Conservation (phyloP, 257 asterid genomes). For the Nicotiana knightiana region DNA sequence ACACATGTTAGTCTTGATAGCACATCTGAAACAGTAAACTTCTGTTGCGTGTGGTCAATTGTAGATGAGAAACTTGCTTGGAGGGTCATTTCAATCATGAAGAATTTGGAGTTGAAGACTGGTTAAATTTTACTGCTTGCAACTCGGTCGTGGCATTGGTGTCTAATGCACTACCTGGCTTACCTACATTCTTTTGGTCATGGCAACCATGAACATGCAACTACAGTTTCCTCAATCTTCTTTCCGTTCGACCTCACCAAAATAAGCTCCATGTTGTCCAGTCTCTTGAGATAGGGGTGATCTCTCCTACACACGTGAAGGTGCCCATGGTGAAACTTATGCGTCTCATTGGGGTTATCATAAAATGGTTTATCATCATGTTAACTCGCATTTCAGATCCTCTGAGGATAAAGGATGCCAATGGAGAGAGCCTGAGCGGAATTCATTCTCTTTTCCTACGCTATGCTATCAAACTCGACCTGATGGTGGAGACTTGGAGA, state of each 20-base stretch:
- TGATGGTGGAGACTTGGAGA: background rate
- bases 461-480: background rate
- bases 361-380: no score
- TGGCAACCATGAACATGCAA: background rate
- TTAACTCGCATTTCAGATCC: background rate
- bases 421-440: background rate
- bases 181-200: background rate
- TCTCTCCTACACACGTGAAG: background rate
- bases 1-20: slow-evolving; percentile 8
- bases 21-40: slow-evolving; percentile 14
- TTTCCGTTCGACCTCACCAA: background rate
- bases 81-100: slow-evolving; percentile 39
- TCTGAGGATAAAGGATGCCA: background rate
- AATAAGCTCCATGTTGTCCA: background rate
- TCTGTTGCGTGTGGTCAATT: slow-evolving; percentile 54
- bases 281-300: background rate
- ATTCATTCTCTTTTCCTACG: background rate
- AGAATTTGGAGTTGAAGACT: slow-evolving; percentile 20
- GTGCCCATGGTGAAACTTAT: no score
- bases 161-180: background rate
- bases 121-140: background rate
- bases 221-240: background rate
- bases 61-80: slow-evolving; percentile 57
- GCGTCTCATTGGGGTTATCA: no score
- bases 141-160: background rate